These are phyloP conservation scores for Leonotis leonurus DNA, from an alignment of 257 asterid species.

Conservation along the genomic window DNA sequence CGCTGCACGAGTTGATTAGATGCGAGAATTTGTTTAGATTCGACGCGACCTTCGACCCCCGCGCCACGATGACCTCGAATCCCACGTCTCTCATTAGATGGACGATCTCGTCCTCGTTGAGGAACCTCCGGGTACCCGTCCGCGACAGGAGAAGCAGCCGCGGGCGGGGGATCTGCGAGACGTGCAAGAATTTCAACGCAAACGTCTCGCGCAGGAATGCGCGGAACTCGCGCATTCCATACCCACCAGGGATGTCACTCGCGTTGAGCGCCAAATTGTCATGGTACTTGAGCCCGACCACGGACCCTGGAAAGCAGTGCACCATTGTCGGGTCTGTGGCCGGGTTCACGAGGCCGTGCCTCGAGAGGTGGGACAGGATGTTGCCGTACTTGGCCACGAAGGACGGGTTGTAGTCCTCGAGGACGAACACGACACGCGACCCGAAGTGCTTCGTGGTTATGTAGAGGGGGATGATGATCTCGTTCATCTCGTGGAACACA, in stretches of 20 bases:
- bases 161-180: constrained; percentile 31
- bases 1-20: constrained; percentile 67
- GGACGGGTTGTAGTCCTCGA: constrained; percentile 59
- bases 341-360: constrained; percentile 40
- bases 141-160: constrained; percentile 60
- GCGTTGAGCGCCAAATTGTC: constrained; percentile 46
- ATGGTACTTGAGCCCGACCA: constrained; percentile 72
- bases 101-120: constrained; percentile 49
- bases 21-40: constrained; percentile 51
- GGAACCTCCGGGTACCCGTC: constrained; percentile 50
- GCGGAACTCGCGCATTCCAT: constrained; percentile 33
- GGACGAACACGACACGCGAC: constrained; percentile 45
- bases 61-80: constrained; percentile 41
- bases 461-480: constrained; percentile 71
- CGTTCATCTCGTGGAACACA: constrained; percentile 80
- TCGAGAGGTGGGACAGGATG: constrained; percentile 38
- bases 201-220: constrained; percentile 28
- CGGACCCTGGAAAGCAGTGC: constrained; percentile 73
- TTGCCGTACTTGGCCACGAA: constrained; percentile 57
- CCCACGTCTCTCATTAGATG: constrained; percentile 43
- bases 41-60: constrained; percentile 42
- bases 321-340: constrained; percentile 35
- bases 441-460: constrained; percentile 61
- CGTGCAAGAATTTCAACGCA: constrained; percentile 23
- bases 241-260: constrained; percentile 35